Percentiles rank a stretch among this genome's conserved stretches.
These are phyloP conservation scores for Xylaria venustula DNA, from an alignment of 495 filamentous ascomycete genomes.

Conservation along the genomic window DNA sequence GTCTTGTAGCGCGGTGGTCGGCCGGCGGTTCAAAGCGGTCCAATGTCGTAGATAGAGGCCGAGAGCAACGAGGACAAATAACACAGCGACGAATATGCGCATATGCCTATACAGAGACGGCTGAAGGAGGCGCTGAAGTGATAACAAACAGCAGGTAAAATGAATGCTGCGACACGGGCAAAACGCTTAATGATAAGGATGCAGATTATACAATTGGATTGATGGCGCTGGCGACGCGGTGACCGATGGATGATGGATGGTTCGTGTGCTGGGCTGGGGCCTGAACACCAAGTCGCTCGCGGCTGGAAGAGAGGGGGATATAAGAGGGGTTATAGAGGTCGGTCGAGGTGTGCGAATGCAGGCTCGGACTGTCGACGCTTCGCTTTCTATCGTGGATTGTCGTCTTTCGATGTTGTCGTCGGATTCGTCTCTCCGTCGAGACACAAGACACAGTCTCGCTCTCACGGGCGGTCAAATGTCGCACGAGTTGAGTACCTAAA, in stretches of 20 bases:
- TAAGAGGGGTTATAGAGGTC: background rate
- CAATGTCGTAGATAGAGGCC: background rate
- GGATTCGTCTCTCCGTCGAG: constrained; percentile 17
- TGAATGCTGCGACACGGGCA: background rate
- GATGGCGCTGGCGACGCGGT: background rate
- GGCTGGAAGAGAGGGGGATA: background rate
- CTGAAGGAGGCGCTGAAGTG: background rate
- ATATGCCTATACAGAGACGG: background rate
- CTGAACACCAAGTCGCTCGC: background rate
- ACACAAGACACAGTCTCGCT: constrained; percentile 20
- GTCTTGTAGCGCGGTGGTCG: background rate
- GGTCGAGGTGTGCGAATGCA: background rate
- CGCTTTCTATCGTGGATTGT: background rate
- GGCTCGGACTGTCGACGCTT: background rate
- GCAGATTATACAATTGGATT: constrained; percentile 1
- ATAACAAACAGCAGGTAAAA: background rate
- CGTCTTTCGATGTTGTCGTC: constrained; percentile 1
- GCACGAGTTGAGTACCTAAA: constrained; percentile 9
- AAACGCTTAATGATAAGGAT: background rate
- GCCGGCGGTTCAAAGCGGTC: background rate
- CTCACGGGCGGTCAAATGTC: constrained; percentile 20
- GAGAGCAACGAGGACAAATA: background rate
- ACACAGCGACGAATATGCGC: background rate
- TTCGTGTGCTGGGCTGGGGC: background rate
- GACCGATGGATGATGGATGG: background rate